Evolutionary conservation across 2,329 filamentous ascomycete species (phyloP), one percentile per base, ranked within the genome.

Genomic region (Ophioceras dolichostomum): DNA sequence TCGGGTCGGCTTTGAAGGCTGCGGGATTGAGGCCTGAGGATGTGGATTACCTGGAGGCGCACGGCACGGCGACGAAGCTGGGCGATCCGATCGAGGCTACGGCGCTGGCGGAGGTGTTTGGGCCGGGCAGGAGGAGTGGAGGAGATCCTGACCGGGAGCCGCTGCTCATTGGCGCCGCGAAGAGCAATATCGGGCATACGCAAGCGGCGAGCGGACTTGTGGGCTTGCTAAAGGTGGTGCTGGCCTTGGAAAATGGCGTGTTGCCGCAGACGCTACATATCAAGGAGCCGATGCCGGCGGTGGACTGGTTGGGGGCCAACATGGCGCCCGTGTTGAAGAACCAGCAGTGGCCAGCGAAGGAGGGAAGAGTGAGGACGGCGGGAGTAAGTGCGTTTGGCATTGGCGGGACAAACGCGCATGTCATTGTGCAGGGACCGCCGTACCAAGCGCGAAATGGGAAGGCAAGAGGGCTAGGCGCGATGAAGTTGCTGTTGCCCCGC

Each of bases 181-280:
- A 63, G 44, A 57, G 59, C 1, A 54, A 61, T 5, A 52, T 62
- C 20, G 67, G 67, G 5, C 67, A 70, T 37, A 57, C 60, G 0
- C 66, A 70, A 45, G 63, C 62, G 5, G 56, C 60, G 0, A 61
- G 62, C 4, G 67, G 67, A 1, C 45, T 68, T 3, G 63, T 64
- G 0, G 59, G 59, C 6, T 32, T 70, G 9, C 47, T 70, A 17
- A 66, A 64, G 42, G 53, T 55, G 0, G 43, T 61, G 1, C 42
- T 61, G 22, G 51, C 54, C 18, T 39, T 68, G 26, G 59, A 65
- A 44, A 48, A 60, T n/a, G 54, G 47, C 1, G 36, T 40, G 0
- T 45, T 66, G 2, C 56, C 58, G 0, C n/a, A n/a, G n/a, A n/a
- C n/a, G n/a, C n/a, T n/a, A n/a, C n/a, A n/a, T n/a, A n/a, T n/a